Conservation (phyloP, 495 filamentous ascomycete genomes). For the Copromyces sp. region DNA sequence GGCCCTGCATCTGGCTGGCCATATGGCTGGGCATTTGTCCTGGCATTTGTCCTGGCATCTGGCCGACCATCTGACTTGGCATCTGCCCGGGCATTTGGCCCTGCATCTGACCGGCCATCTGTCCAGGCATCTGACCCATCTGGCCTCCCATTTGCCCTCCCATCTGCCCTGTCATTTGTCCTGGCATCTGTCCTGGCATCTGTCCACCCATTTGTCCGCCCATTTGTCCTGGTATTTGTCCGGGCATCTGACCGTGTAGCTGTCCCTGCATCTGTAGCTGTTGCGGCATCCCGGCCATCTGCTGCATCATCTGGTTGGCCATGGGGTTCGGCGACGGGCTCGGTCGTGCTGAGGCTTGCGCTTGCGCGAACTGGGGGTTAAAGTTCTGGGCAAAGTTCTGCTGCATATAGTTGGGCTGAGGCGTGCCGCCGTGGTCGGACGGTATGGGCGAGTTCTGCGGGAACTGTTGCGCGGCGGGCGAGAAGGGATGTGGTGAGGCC, state of each 20-base stretch:
- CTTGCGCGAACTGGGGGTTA: slow-evolving; percentile 44
- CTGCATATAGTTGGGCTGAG: slow-evolving; percentile 58
- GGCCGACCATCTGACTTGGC: slow-evolving; percentile 30
- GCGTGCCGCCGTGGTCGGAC: slow-evolving; percentile 68
- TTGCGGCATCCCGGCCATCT: slow-evolving; percentile 33
- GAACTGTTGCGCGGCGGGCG: slow-evolving; percentile 67
- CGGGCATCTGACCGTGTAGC: slow-evolving; percentile 28
- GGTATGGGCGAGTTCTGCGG: slow-evolving; percentile 69
- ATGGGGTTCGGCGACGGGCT: slow-evolving; percentile 38
- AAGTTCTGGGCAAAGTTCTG: slow-evolving; percentile 49
- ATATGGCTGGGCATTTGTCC: slow-evolving; percentile 13
- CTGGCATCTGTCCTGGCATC: slow-evolving; percentile 13
- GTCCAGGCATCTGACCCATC: slow-evolving; percentile 27
- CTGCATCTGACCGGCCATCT: slow-evolving; percentile 5
- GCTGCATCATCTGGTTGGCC: slow-evolving; percentile 35
- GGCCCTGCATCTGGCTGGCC: slow-evolving; percentile 23
- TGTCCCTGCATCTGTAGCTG: slow-evolving; percentile 26
- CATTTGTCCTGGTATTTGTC: slow-evolving; percentile 30
- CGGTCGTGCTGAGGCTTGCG: slow-evolving; percentile 40
- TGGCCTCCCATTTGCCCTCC: slow-evolving; percentile 25
- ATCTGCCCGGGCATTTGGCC: neutral
- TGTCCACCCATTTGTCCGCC: slow-evolving; percentile 17
- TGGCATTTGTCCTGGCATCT: slow-evolving; percentile 15
- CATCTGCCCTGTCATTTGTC: slow-evolving; percentile 24
- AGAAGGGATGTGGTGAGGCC: slow-evolving; percentile 84